A percentile compares a stretch with the other conserved stretches of the same genome.
These are phyloP conservation scores for Pythium insidiosum DNA, from an alignment of 352 stramenopile genomes.

Conservation along the genomic window DNA sequence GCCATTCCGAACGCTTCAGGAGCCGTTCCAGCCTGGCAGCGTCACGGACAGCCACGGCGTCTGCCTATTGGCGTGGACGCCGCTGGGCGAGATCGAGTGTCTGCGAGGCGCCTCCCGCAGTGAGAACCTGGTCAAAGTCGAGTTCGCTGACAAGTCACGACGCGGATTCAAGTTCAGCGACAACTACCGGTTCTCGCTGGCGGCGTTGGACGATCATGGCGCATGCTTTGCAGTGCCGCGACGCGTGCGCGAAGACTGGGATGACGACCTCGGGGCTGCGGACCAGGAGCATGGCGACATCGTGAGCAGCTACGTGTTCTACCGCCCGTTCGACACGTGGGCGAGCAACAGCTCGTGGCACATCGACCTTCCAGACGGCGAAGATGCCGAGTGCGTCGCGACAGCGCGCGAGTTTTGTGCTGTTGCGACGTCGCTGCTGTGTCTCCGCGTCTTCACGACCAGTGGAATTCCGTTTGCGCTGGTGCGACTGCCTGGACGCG, in stretches of 20 bases:
- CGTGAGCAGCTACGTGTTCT: conserved; percentile 69
- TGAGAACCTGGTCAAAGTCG: conserved; percentile 74
- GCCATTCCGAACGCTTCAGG: conserved; percentile 25
- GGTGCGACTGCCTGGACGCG: conserved; percentile 46
- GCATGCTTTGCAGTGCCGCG: conserved; percentile 65
- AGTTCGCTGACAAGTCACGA: conserved; percentile 73
- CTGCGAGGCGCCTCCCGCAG: conserved; percentile 57
- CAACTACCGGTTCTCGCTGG: conserved; percentile 79
- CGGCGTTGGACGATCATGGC: conserved; percentile 57
- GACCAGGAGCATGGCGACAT: conserved; percentile 35
- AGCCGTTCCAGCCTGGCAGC: conserved; percentile 63
- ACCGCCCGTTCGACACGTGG: conserved; percentile 81
- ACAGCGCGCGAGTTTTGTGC: conserved; percentile 57
- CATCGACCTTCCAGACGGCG: conserved; percentile 43
- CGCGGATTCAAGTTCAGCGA: conserved; percentile 84
- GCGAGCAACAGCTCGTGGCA: conserved; percentile 78
- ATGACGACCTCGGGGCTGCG: conserved; percentile 25
- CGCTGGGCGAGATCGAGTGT: conserved; percentile 71
- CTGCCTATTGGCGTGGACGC: conserved; percentile 61
- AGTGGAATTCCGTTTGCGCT: conserved; percentile 58
- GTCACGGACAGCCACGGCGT: conserved; percentile 37
- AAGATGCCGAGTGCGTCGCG: conserved; percentile 70
- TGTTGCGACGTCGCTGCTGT: conserved; percentile 63
- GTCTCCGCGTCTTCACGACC: conserved; percentile 63
- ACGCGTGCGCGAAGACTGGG: conserved; percentile 52